Conservation (phyloP, 495 filamentous ascomycete species). For the Podospora appendiculata region DNA sequence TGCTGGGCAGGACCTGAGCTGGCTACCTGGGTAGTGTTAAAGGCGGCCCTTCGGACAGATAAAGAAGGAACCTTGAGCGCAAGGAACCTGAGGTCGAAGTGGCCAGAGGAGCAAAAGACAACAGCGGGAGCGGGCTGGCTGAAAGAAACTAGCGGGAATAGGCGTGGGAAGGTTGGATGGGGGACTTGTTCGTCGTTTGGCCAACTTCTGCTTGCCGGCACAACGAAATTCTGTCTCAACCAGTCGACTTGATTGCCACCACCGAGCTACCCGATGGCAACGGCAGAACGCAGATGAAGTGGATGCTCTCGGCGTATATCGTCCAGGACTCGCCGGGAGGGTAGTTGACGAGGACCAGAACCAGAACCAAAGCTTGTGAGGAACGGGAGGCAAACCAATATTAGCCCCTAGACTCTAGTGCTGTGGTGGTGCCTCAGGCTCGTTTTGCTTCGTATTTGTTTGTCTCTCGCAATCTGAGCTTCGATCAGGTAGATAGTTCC, state of each 20-base stretch:
- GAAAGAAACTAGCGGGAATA: not conserved
- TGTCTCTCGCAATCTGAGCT: too few species aligned
- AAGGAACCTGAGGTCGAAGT: conserved; percentile 12
- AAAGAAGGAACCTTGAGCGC: conserved; percentile 20
- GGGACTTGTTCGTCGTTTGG: not conserved
- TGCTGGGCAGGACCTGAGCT: conserved; percentile 1
- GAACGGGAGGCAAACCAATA: too few species aligned
- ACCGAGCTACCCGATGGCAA: conserved; percentile 4
- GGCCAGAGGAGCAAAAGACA: not conserved
- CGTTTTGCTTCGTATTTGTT: too few species aligned
- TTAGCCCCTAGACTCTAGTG: too few species aligned
- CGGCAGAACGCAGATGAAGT: conserved; percentile 12
- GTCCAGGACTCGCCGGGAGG: not conserved
- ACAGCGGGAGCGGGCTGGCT: not conserved
- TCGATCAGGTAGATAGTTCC: too few species aligned
- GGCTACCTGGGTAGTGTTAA: not conserved
- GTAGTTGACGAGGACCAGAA: not conserved
- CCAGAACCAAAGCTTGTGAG: too few species aligned
- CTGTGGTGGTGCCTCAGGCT: too few species aligned
- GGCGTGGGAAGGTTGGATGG: not conserved
- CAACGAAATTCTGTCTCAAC: not conserved
- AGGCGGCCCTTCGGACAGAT: conserved; percentile 1
- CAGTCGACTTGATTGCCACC: conserved; percentile 4
- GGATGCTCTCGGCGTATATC: conserved; percentile 4
- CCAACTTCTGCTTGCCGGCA: not conserved